These are phyloP conservation scores for Lodderomyces pseudojiufengensis DNA, from an alignment of 1,139 yeast species.

Conservation along the genomic window DNA sequence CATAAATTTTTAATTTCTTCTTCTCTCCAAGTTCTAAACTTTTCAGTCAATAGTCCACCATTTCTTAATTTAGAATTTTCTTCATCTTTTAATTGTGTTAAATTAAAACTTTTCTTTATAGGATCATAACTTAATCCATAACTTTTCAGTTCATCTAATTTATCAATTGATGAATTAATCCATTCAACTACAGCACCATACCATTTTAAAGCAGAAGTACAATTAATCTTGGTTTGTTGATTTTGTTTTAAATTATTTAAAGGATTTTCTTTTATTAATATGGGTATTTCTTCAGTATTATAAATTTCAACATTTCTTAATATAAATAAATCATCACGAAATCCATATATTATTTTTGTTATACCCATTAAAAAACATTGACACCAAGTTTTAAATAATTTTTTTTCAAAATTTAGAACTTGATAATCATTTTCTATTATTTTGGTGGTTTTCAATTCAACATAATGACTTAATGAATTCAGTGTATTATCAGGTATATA, in stretches of 20 bases:
- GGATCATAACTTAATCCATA: constrained; percentile 36
- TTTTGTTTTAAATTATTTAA: constrained; percentile 15
- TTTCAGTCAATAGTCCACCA: constrained; percentile 46
- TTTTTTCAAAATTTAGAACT: constrained; percentile 63
- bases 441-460: constrained; percentile 76
- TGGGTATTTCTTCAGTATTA: constrained; percentile 75
- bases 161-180: constrained; percentile 56
- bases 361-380: constrained; percentile 88
- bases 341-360: constrained; percentile 76
- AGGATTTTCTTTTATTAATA: constrained; percentile 46
- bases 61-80: constrained; percentile 26
- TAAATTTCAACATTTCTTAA: constrained; percentile 70
- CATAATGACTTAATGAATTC: constrained; percentile 66
- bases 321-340: constrained; percentile 67
- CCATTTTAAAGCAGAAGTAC: constrained; percentile 77
- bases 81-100: constrained; percentile 27
- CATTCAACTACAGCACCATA: constrained; percentile 83
- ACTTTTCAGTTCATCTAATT: constrained; percentile 33
- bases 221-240: constrained; percentile 43
- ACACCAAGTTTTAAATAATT: constrained; percentile 81
- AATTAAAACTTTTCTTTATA: constrained; percentile 26
- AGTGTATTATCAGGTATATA: constrained; percentile 53
- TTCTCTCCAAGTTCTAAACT: constrained; percentile 62
- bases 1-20: neutral
- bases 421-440: constrained; percentile 51